Evolutionary conservation across 1,284 basidiomycete species (phyloP), one percentile per base, ranked within the genome.

Genomic region (Ustilago bromivora): DNA sequence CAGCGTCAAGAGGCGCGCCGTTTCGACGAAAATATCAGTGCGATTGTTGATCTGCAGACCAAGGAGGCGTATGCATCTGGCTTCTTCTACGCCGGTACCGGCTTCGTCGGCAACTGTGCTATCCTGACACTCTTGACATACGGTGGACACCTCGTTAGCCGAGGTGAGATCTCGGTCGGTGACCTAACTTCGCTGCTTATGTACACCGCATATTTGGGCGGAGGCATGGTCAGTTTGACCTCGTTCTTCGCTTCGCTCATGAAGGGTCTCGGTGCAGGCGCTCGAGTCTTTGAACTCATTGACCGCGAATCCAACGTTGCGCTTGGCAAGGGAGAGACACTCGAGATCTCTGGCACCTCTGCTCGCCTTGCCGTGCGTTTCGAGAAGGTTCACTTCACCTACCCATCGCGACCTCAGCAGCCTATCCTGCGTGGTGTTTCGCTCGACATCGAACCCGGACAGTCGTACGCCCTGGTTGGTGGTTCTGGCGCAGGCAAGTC

Each of bases 81-180:
- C 15, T 92, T 95, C 69, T 98, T 98, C 88, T 98, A 94, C 86
- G 96, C 85, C 28, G 87, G 86, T 15, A 96, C 94, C 0, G 95
- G 95, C 0, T 94, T 96, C 90, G 95, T 95, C 58, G 97, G 97
- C 11, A 99, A 99, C 86, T 89, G 97, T 54, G 95, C 95, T 0
- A 88, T 98, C 71, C 88, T 99, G 51, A 94, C 92, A 57, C 87
- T 99, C 41, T 89, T 99, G 40, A 94, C 94, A 51, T 99, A 98
- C 83, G 97, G 95, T 57, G 96, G 96, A 0, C 93, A 92, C 46
- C 90, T 99, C 4, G 96, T 98, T 15, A 93, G 93, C 19, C 89
- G 90, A 31, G 94, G 94, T 2, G 90, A 91, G 47, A 96, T 99
- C 82, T 92, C 94, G 7, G 83, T 84, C 10, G 84, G 84, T n/a